phyloP scores from a whole-genome alignment of 2,329 filamentous ascomycete species.

The Paraphoma sp. region DNA sequence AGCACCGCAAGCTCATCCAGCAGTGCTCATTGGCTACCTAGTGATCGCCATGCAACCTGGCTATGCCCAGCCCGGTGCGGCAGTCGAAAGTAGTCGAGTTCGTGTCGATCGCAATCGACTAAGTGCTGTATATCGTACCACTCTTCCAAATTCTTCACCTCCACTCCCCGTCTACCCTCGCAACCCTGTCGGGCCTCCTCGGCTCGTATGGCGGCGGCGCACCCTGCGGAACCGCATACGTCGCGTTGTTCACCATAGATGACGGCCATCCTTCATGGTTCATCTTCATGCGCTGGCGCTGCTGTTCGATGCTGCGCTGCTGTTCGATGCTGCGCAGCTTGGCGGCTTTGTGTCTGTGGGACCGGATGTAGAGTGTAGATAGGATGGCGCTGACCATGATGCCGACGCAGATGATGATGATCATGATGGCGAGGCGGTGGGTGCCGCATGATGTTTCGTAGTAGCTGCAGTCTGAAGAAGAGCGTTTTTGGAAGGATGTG shows the following conservation, averaged over 20 bases:
- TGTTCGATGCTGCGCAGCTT: neutral
- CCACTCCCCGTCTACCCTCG: slow-evolving; percentile 1
- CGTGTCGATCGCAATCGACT: neutral
- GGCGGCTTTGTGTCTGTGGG: slow-evolving; percentile 4
- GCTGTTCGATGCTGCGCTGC: neutral
- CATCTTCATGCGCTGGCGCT: neutral
- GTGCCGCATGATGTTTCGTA: slow-evolving; percentile 17
- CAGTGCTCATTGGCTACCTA: neutral
- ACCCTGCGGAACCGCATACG: slow-evolving; percentile 5
- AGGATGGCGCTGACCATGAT: slow-evolving; percentile 21
- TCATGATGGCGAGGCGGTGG: slow-evolving; percentile 27
- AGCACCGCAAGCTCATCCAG: neutral
- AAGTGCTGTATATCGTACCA: neutral
- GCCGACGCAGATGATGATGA: slow-evolving; percentile 25
- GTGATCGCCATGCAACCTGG: no score
- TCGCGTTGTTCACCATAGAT: neutral
- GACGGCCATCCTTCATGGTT: neutral
- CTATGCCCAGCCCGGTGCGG: no score
- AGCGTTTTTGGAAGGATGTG: slow-evolving; percentile 12
- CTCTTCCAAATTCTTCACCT: neutral
- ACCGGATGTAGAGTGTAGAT: slow-evolving; percentile 16
- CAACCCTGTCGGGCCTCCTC: slow-evolving; percentile 13
- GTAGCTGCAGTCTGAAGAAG: slow-evolving; percentile 14
- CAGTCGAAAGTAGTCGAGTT: no score
- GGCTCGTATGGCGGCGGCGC: slow-evolving; percentile 22